These are phyloP conservation scores for Pseudogymnoascus sp. DNA, from an alignment of 2,329 filamentous ascomycete genomes.

Conservation along the genomic window DNA sequence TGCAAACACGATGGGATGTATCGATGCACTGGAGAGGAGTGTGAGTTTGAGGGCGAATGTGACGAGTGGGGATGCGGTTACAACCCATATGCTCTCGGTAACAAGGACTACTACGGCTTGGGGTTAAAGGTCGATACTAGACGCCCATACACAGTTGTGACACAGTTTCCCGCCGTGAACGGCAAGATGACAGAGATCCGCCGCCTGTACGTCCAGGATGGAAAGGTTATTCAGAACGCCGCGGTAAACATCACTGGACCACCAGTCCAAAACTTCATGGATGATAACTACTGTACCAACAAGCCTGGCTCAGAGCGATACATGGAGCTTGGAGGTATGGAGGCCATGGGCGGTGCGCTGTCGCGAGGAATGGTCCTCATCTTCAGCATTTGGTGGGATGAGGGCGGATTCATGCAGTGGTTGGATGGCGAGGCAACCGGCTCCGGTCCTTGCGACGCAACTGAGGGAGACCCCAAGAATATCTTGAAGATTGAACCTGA, in stretches of 20 bases:
- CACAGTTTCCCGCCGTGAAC: conserved; percentile 37
- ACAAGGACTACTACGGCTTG: conserved; percentile 19
- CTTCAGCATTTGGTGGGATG: conserved; percentile 50
- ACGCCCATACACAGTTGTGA: conserved; percentile 40
- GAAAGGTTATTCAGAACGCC: conserved; percentile 40
- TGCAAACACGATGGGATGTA: conserved; percentile 40
- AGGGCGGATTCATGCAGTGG: conserved; percentile 48
- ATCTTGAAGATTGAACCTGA: conserved; percentile 40
- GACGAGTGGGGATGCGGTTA: conserved; percentile 37
- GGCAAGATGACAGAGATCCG: conserved; percentile 38
- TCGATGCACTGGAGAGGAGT: conserved; percentile 37
- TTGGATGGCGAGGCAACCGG: conserved; percentile 40
- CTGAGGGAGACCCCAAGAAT: conserved; percentile 43
- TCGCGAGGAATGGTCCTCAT: conserved; percentile 45
- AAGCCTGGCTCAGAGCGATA: conserved; percentile 27
- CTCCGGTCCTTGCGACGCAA: conserved; percentile 46
- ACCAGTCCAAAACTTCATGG: conserved; percentile 31
- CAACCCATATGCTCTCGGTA: conserved; percentile 33
- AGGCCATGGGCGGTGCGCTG: conserved; percentile 40
- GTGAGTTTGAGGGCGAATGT: conserved; percentile 34
- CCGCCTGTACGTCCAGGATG: conserved; percentile 41
- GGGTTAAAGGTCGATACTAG: conserved; percentile 32
- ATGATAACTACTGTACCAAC: conserved; percentile 31
- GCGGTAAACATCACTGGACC: conserved; percentile 26
- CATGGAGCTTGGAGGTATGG: conserved; percentile 35